Evolutionary conservation across 2,329 filamentous ascomycete genomes (phyloP).

Genomic region (Mycocentrospora acerina): DNA sequence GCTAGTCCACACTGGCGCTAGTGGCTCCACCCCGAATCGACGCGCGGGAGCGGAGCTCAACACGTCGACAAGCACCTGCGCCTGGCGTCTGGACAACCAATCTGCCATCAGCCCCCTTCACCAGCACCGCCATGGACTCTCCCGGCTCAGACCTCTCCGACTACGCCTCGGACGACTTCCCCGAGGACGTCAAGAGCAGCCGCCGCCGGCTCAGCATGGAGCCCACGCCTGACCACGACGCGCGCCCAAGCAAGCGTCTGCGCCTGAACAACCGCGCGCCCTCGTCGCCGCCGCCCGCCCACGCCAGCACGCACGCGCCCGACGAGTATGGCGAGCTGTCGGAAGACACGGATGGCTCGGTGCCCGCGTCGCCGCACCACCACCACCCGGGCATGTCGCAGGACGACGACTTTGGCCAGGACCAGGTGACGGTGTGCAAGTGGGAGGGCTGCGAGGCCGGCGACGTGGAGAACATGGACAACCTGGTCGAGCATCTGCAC

Average conservation of each 20-base stretch:
- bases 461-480: conserved; percentile 53
- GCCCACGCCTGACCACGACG: conserved; percentile 46
- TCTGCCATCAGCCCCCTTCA: background rate
- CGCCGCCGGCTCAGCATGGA: conserved; percentile 49
- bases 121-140: conserved; percentile 46
- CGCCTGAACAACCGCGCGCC: conserved; percentile 39
- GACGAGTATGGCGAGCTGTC: conserved; percentile 67
- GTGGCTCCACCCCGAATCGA: too few relatives aligned
- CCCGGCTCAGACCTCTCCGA: conserved; percentile 66
- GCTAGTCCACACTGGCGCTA: background rate
- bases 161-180: conserved; percentile 63
- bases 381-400: conserved; percentile 43
- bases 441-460: conserved; percentile 55
- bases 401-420: conserved; percentile 46
- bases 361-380: conserved; percentile 55
- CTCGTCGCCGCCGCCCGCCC: conserved; percentile 33
- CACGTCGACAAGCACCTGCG: conserved; percentile 3
- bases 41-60: background rate
- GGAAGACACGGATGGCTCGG: conserved; percentile 83
- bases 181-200: conserved; percentile 55
- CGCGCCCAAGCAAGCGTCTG: conserved; percentile 42
- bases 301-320: conserved; percentile 10
- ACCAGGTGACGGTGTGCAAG: conserved; percentile 51
- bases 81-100: background rate
- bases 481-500: conserved; percentile 61